Conservation (phyloP, 1,139 yeast genomes). For the Trichomonascaceae sp. region DNA sequence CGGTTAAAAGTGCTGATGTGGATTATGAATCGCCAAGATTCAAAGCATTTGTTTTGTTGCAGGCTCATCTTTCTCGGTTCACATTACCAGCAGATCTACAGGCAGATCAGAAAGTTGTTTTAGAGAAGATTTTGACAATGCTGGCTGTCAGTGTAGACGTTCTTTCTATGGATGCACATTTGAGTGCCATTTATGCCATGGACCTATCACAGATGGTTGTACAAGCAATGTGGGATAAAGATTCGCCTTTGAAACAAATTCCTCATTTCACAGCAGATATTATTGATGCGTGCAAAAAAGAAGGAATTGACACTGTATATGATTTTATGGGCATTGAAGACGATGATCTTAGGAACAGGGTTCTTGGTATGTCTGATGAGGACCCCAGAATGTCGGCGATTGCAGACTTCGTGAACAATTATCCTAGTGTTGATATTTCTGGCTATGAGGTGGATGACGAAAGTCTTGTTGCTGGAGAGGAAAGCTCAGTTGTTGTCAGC, state of each 20-base stretch:
- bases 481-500: conserved; percentile 44
- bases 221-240: conserved; percentile 83
- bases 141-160: conserved; percentile 69
- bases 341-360: conserved; percentile 63
- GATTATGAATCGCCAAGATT: conserved; percentile 51
- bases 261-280: conserved; percentile 59
- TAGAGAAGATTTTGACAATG: conserved; percentile 46
- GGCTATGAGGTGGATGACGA: conserved; percentile 44
- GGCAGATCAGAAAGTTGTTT: conserved; percentile 49
- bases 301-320: conserved; percentile 61
- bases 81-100: conserved; percentile 53
- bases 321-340: conserved; percentile 81
- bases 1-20: conserved; percentile 42
- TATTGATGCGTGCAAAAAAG: conserved; percentile 50
- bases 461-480: conserved; percentile 40
- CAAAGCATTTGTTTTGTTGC: conserved; percentile 70
- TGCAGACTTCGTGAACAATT: conserved; percentile 83
- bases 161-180: conserved; percentile 70
- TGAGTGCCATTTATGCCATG: conserved; percentile 78
- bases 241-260: conserved; percentile 72
- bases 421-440: conserved; percentile 76
- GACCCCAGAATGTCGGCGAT: conserved; percentile 51
- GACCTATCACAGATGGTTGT: conserved; percentile 84
- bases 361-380: conserved; percentile 47
- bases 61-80: conserved; percentile 72